Base-by-base conservation (phyloP, 495 filamentous ascomycete species). In the Beverwykella pulmonaria region DNA sequence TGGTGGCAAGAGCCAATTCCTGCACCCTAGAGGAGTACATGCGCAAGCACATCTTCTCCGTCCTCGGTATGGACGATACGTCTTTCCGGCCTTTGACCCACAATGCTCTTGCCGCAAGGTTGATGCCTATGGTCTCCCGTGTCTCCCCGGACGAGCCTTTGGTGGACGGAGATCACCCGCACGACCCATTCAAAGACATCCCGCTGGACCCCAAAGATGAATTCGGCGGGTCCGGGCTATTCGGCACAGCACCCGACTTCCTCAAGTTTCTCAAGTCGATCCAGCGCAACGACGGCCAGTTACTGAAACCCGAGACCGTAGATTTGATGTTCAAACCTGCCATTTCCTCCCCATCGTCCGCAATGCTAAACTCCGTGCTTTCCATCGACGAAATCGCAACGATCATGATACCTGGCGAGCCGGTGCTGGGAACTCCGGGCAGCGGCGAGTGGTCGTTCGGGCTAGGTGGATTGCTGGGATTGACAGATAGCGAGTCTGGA, bases 221-320 rank as follows among this genome's bases (percentile, higher is more conserved):
- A 61, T 75, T 79, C 27, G 86, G 84, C 3, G 86, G 86, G 1
- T 78, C 76, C 12, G 87, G 87, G 0, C 41, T 83, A 22, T 87
- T 77, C 57, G 75, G 79, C 12, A 76, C 79, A 0, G 80, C 81
- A 8, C 65, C 32, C n/a, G 82, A 82, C 53, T 85, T 80, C 62
- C 68, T 77, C 39, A 84, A 80, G 65, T 70, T 87, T 15, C 70
- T 87, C 50, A 77, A 75, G 23, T 79, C 77, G 19, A 8, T 87
- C 2, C 67, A 87, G 27, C 60, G 60, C 1, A 76, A 79, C 62
- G 80, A 84, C 69, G 79, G 74, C 34, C 75, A 75, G 44, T 30
- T 86, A 8, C 71, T 86, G 2, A 75, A 76, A 41, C 49, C 71
- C 8, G 65, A 63, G 25, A 81, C 78, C 17, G 76, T 79, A 10